Evolutionary conservation across 352 stramenopile genomes (phyloP).

Genomic region (Globisporangium heterothallicum): DNA sequence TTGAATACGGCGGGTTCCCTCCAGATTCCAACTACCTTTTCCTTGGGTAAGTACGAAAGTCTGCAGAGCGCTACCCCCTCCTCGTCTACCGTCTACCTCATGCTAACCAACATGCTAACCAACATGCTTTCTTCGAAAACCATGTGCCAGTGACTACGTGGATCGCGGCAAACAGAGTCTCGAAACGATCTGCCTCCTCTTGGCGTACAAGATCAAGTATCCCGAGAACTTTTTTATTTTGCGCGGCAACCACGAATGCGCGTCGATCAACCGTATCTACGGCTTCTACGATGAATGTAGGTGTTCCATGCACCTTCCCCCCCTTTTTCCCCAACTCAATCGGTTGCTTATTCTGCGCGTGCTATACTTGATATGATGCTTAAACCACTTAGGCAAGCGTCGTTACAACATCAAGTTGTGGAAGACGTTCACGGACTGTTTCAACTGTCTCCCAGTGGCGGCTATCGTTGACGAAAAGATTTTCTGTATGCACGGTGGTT

Average conservation of each 20-base stretch:
- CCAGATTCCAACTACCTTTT: slow-evolving; percentile 71
- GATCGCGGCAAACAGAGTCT: slow-evolving; percentile 95
- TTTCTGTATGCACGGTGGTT: slow-evolving; percentile 98
- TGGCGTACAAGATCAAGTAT: slow-evolving; percentile 99
- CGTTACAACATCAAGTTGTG: slow-evolving; percentile 97
- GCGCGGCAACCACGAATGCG: slow-evolving; percentile 98
- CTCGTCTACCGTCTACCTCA: background rate
- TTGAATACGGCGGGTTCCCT: slow-evolving; percentile 90
- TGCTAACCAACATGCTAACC: no score
- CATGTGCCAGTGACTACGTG: slow-evolving; percentile 79
- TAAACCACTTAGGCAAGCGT: slow-evolving; percentile 57
- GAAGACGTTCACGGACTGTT: slow-evolving; percentile 96
- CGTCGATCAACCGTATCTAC: slow-evolving; percentile 99
- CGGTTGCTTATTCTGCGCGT: no score
- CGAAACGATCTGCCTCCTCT: slow-evolving; percentile 96
- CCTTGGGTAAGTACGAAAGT: slow-evolving; percentile 41
- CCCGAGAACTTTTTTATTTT: slow-evolving; percentile 97
- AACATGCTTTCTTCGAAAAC: background rate
- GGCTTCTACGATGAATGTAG: slow-evolving; percentile 28
- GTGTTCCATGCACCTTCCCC: background rate
- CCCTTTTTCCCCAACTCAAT: background rate
- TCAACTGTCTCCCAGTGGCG: slow-evolving; percentile 92
- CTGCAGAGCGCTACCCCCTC: slow-evolving; percentile 4
- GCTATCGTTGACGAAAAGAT: slow-evolving; percentile 99
- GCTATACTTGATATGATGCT: background rate